Base-by-base conservation (phyloP, 306 rosid genomes). In the Cucumis hystrix region DNA sequence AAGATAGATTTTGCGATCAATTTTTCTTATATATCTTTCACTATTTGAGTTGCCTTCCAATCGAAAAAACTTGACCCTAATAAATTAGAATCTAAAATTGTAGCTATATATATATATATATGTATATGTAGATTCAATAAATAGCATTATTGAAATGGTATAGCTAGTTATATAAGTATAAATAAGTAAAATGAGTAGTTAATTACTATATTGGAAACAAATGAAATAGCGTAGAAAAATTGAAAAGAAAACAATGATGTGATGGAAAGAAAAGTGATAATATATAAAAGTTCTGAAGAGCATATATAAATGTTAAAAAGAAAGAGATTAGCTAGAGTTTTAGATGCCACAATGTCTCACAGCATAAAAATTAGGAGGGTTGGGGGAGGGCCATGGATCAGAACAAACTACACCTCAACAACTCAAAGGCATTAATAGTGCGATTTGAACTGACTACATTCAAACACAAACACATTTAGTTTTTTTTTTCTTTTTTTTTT, bases 391-490 rank as follows among this genome's bases (percentile, higher is more conserved):
- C 59, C 61, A 21, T 8, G 58, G 14, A 21, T n/a, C 20, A n/a
- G 58, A 70, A 15, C 20, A 45, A 45, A 47, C 76, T 72, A 43
- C 76, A 15, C 0, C 9, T 72, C 76, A 49, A 72, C 76, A 49
- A 13, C 43, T 49, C 45, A 28, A 49, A 25, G 20, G 20, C 57
- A 71, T 14, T 25, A 49, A 71, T 71, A 71, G 76, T 72, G 76
- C 76, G 76, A 72, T 72, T 72, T 72, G 76, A 72, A 72, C 61
- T 51, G 76, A 47, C 76, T 72, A 14, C 61, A 72, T 51, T 72
- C 72, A 65, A 14, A 45, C 8, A 6, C 7, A 14, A 4, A 28
- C 7, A 41, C 47, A 41, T 7, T 8, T 10, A 40, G 0, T 37
- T n/a, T n/a, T n/a, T n/a, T n/a, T n/a, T n/a, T n/a, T n/a, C n/a